Evolutionary conservation across 2,329 filamentous ascomycete genomes (phyloP).

Genomic region (Stagonosporopsis rhizophila): DNA sequence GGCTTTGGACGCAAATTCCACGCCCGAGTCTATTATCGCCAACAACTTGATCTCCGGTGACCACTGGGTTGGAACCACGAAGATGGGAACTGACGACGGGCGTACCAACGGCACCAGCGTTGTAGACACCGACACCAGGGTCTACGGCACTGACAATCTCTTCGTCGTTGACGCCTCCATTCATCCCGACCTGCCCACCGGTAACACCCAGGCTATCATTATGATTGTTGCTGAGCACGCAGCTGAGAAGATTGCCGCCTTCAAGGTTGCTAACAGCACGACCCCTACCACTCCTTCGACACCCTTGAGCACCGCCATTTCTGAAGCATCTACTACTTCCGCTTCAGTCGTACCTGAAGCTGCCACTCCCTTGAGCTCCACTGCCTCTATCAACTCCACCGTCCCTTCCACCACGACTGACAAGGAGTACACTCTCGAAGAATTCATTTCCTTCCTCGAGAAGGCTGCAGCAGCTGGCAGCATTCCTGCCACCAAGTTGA

Average conservation of each 20-base stretch:
- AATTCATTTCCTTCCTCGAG: slow-evolving; percentile 15
- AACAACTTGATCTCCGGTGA: slow-evolving; percentile 12
- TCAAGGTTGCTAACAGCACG: slow-evolving; percentile 36
- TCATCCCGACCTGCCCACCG: slow-evolving; percentile 72
- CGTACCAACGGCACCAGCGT: slow-evolving; percentile 41
- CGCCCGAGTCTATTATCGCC: slow-evolving; percentile 11
- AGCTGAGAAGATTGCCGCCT: slow-evolving; percentile 59
- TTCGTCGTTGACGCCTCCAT: slow-evolving; percentile 57
- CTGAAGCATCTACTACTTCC: slow-evolving; percentile 4
- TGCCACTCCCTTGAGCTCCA: neutral
- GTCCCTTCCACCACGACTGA: neutral
- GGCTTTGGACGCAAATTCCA: slow-evolving; percentile 9
- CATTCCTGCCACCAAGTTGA: neutral
- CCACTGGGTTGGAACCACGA: slow-evolving; percentile 18
- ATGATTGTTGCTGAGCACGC: slow-evolving; percentile 71
- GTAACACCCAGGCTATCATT: slow-evolving; percentile 71
- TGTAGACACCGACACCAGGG: slow-evolving; percentile 48
- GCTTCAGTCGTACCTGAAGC: slow-evolving; percentile 12
- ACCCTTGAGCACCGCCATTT: slow-evolving; percentile 8
- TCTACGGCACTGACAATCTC: slow-evolving; percentile 54
- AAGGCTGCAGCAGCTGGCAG: slow-evolving; percentile 1
- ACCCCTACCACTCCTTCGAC: slow-evolving; percentile 51
- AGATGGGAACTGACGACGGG: slow-evolving; percentile 41
- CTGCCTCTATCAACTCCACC: neutral
- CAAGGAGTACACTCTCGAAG: slow-evolving; percentile 12